Conservation (phyloP, 2,329 filamentous ascomycete genomes). For the Colletotrichum chrysophilum region DNA sequence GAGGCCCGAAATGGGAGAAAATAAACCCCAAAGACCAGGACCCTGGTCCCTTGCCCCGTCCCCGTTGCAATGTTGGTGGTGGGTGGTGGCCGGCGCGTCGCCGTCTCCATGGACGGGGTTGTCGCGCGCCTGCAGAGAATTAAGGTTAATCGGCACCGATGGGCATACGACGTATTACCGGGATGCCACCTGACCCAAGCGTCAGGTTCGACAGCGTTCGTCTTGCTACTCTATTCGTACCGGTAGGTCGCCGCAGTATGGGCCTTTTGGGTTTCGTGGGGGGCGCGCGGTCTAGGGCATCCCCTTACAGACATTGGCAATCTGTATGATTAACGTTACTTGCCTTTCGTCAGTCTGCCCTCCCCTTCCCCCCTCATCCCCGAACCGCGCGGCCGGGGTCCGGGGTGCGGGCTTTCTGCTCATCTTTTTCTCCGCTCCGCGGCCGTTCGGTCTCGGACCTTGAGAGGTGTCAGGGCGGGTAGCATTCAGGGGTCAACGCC, state of each 20-base stretch:
- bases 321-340: not conserved
- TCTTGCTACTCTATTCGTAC: not conserved
- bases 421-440: not conserved
- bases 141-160: slow-evolving; percentile 8
- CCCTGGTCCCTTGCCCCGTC: not conserved
- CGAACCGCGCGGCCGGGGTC: not conserved
- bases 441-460: not conserved
- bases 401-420: not conserved
- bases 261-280: not conserved
- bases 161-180: not conserved
- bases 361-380: not conserved
- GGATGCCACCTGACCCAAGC: not conserved
- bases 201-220: not conserved
- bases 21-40: not conserved
- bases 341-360: not conserved
- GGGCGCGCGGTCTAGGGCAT: not conserved
- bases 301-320: not conserved
- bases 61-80: not conserved
- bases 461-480: not conserved
- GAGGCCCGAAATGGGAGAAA: not conserved
- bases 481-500: not conserved
- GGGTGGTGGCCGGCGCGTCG: not conserved
- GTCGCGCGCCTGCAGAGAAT: not conserved
- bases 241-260: not conserved
- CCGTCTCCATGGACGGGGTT: not conserved